Conservation (phyloP, 2,329 filamentous ascomycete species). For the Triangularia setosa region DNA sequence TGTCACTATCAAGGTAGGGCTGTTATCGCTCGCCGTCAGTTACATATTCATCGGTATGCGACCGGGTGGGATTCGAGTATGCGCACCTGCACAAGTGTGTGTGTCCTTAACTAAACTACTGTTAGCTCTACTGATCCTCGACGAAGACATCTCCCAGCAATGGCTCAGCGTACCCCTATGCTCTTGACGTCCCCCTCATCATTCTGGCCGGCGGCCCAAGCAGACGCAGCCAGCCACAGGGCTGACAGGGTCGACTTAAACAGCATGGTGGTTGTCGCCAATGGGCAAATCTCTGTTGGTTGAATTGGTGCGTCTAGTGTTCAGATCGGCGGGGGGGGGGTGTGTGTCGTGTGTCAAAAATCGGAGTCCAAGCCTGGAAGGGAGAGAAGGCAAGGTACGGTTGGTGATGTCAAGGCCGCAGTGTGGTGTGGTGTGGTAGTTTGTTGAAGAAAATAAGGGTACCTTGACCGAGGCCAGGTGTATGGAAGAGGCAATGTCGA, state of each 20-base stretch:
- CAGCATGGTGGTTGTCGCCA: slow-evolving; percentile 39
- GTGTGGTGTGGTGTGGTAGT: background rate
- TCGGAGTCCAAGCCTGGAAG: background rate
- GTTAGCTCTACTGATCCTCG: background rate
- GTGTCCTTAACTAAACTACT: slow-evolving; percentile 68
- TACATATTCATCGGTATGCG: slow-evolving; percentile 14
- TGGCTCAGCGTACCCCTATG: slow-evolving; percentile 41
- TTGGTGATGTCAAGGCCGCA: background rate
- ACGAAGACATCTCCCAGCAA: background rate
- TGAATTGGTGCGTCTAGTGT: background rate
- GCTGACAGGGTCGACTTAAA: slow-evolving; percentile 43
- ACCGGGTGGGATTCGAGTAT: background rate
- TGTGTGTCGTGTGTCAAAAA: background rate
- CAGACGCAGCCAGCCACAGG: slow-evolving; percentile 46
- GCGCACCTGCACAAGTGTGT: slow-evolving; percentile 73
- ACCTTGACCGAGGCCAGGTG: slow-evolving; percentile 6
- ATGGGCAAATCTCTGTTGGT: slow-evolving; percentile 18
- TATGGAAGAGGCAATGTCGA: slow-evolving; percentile 2
- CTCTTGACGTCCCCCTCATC: slow-evolving; percentile 47
- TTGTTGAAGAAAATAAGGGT: background rate
- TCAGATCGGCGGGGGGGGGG: background rate
- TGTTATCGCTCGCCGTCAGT: slow-evolving; percentile 36
- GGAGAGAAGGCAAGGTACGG: slow-evolving; percentile 4
- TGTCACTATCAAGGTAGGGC: slow-evolving; percentile 96
- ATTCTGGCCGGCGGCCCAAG: slow-evolving; percentile 46